Percentiles rank a stretch among this genome's conserved stretches.
Conservation (phyloP, 106 monocot species). For the Posidonia australis region DNA sequence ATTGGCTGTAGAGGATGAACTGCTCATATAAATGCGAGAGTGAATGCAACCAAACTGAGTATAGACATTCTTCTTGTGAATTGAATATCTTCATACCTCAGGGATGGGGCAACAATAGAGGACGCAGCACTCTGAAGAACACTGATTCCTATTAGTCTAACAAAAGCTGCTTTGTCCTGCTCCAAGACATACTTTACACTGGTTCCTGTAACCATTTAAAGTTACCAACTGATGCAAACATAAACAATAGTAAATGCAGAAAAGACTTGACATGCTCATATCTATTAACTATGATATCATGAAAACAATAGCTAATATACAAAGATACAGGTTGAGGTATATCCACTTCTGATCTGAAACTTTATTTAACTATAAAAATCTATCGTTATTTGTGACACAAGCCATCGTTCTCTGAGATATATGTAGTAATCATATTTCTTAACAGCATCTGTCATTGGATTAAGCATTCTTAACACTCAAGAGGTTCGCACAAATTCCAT, state of each 20-base stretch:
- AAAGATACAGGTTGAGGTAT: too few species aligned
- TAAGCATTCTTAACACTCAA: too few species aligned
- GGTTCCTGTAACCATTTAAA: slow-evolving; percentile 44
- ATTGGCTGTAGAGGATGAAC: too few species aligned
- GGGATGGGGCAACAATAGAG: slow-evolving; percentile 85
- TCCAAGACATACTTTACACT: slow-evolving; percentile 91
- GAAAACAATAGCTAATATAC: too few species aligned
- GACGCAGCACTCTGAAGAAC: slow-evolving; percentile 91
- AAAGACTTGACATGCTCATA: neutral
- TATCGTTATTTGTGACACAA: too few species aligned
- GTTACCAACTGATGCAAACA: neutral
- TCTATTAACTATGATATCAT: too few species aligned
- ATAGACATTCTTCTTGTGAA: neutral
- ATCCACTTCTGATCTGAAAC: too few species aligned
- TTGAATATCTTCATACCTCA: slow-evolving; percentile 43
- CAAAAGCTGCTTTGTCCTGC: slow-evolving; percentile 84
- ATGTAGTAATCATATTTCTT: too few species aligned
- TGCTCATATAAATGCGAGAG: neutral
- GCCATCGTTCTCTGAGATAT: too few species aligned
- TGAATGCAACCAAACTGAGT: neutral
- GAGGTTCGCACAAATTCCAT: too few species aligned
- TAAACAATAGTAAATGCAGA: neutral
- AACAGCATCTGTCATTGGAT: too few species aligned
- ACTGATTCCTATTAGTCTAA: slow-evolving; percentile 69
- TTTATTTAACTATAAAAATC: too few species aligned